Evolutionary conservation across 352 stramenopile species (phyloP), one percentile per base, ranked within the genome.

Genomic region (Pythium chondricola): DNA sequence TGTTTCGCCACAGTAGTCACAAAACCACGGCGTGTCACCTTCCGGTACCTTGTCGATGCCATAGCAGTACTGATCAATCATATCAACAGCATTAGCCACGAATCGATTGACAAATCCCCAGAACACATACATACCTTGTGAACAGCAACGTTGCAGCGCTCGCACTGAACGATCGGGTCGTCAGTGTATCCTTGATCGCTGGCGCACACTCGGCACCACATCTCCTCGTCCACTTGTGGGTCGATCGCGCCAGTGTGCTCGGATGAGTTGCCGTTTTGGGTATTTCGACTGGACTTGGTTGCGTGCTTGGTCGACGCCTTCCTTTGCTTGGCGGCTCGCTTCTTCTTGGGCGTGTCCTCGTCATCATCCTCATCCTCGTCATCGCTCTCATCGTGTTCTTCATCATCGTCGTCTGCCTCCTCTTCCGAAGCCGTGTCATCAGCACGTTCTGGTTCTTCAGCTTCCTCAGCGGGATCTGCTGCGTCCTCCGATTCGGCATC

Each of bases 31-130:
- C 16, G 71, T 67, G 24, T 95, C 83, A 29, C 80, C 82, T 48
- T 90, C 79, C 0, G 83, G 83, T 2, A 95, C 78, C 35, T 69
- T 61, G 11, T 80, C 68, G 43, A 95, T 93, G 7, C 83, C 83
- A 54, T 92, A 95, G 63, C 83, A 95, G 58, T 89, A 95, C 83
- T 93, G 54, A n/a, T n/a, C n/a, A n/a, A n/a, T n/a, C n/a, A n/a
- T n/a, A n/a, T n/a, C n/a, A n/a, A n/a, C n/a, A n/a, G n/a, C n/a
- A n/a, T n/a, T n/a, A n/a, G n/a, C n/a, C n/a, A 35, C 6, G 39
- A 30, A 45, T 4, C 21, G 7, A 27, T 48, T 27, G 40, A 30
- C 27, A 31, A 31, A 33, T 17, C 5, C 32, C 20, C 32, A 41
- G 25, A n/a, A n/a, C n/a, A n/a, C n/a, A n/a, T n/a, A n/a, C 9